These are phyloP conservation scores for Allantophomopsis lycopodina DNA, from an alignment of 2,329 filamentous ascomycete genomes.

Conservation along the genomic window DNA sequence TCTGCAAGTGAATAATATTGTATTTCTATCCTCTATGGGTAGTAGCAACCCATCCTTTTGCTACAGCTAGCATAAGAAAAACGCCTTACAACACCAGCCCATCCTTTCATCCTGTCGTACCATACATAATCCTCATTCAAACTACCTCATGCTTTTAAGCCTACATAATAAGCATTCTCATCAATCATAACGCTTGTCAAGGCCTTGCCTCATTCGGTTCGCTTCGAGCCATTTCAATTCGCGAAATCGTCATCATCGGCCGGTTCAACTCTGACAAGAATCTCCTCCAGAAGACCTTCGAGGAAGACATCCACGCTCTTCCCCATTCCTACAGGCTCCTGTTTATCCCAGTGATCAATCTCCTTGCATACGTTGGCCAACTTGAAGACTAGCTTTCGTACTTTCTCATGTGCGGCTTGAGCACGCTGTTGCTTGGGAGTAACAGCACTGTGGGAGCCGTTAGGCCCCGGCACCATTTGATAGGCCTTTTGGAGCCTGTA, in stretches of 20 bases:
- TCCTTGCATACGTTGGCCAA: slow-evolving; percentile 74
- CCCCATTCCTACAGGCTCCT: slow-evolving; percentile 85
- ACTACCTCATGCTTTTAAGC: no score
- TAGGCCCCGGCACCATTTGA: slow-evolving; percentile 10
- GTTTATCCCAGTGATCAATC: slow-evolving; percentile 78
- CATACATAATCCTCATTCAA: no score
- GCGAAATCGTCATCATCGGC: slow-evolving; percentile 41
- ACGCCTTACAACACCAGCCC: no score
- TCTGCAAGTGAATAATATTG: no score
- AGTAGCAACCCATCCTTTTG: no score
- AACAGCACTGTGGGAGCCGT: slow-evolving; percentile 15
- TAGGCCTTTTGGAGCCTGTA: slow-evolving; percentile 33
- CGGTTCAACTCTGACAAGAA: slow-evolving; percentile 82
- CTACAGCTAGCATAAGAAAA: no score
- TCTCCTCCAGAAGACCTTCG: slow-evolving; percentile 86
- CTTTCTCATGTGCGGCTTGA: slow-evolving; percentile 64
- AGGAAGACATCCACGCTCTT: slow-evolving; percentile 79
- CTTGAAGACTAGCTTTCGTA: slow-evolving; percentile 71
- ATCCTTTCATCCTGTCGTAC: no score
- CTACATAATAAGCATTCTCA: no score
- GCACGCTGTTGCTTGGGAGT: slow-evolving; percentile 55
- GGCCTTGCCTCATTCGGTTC: no score
- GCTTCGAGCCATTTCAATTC: no score
- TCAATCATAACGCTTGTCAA: no score
- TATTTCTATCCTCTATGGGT: no score